Evolutionary conservation across 768 basidiomycete species (phyloP).

Genomic region (Chalciporus chontae): DNA sequence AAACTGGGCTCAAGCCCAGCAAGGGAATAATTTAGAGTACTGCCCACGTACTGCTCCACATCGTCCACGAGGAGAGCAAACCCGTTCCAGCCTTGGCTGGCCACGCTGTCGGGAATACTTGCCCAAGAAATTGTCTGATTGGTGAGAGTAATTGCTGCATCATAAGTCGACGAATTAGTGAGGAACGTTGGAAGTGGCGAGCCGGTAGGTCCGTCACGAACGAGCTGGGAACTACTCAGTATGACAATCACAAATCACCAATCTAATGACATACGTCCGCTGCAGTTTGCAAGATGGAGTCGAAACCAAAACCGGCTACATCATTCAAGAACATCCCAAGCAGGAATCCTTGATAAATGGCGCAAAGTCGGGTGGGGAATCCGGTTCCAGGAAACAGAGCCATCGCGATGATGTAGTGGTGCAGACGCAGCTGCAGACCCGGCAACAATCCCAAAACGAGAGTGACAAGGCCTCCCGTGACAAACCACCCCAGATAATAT

Average conservation of each 20-base stretch:
- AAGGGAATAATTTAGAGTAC: slow-evolving; percentile 68
- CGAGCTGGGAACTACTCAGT: slow-evolving; percentile 46
- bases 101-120: slow-evolving; percentile 34
- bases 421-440: slow-evolving; percentile 64
- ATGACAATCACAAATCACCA: not conserved
- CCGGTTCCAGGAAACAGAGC: slow-evolving; percentile 72
- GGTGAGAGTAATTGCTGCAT: slow-evolving; percentile 47
- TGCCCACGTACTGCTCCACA: slow-evolving; percentile 74
- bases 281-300: slow-evolving; percentile 72
- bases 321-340: slow-evolving; percentile 82
- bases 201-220: slow-evolving; percentile 66
- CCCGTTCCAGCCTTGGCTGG: slow-evolving; percentile 58
- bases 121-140: slow-evolving; percentile 61
- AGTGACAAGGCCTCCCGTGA: slow-evolving; percentile 59
- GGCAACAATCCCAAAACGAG: slow-evolving; percentile 69
- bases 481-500: slow-evolving; percentile 73
- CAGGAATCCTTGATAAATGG: slow-evolving; percentile 77
- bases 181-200: slow-evolving; percentile 66
- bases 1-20: slow-evolving; percentile 53
- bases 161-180: slow-evolving; percentile 71
- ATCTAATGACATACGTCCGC: slow-evolving; percentile 48
- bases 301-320: slow-evolving; percentile 75
- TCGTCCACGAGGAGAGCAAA: slow-evolving; percentile 83
- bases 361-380: slow-evolving; percentile 77
- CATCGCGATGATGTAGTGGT: slow-evolving; percentile 82